Evolutionary conservation across 2,329 filamentous ascomycete genomes (phyloP), one percentile per base, ranked within the genome.

Genomic region (Aspergillus piperis): DNA sequence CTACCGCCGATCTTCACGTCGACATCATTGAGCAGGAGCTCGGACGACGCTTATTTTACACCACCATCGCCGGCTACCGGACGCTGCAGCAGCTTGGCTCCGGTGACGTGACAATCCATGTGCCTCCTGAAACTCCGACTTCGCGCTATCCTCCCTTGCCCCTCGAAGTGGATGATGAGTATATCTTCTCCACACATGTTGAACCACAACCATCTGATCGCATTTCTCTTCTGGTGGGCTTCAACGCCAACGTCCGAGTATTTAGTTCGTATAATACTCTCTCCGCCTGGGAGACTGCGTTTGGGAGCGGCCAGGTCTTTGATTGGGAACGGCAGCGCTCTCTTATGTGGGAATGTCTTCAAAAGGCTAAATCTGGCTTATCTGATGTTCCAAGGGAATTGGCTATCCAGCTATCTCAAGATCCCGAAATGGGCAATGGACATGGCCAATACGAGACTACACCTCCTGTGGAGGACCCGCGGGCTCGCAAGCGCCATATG

Each of bases 151-250:
- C 92, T 3, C 89, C 90, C 7, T 82, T 92, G 11, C 92, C 92
- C 0, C 80, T 88, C 19, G 92, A 96, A 69, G 86, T 96, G 1
- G 92, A 96, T 66, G 92, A 96, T 74, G 87, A 89, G 59, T 93
- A 87, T 70, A 90, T 96, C 60, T 88, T 88, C 60, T 81, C 88
- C 1, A 85, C 87, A 23, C 86, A 90, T 63, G 86, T 94, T 54
- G 84, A 89, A 32, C 81, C 84, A 7, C 92, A 94, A 68, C 88
- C 90, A 2, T 78, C 86, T 17, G 87, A 86, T 5, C 80, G 84
- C 1, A 78, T 93, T 1, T 90, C 92, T 0, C 83, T 89, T 39
- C 79, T 96, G 49, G 86, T 89, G 0, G 92, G 90, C 0, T 96
- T 96, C 79, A 93, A 92, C 62, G 84, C 89, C 59, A 92, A 88